Evolutionary conservation across 768 basidiomycete genomes (phyloP), one percentile per base, ranked within the genome.

Genomic region (Suillus alpinus): DNA sequence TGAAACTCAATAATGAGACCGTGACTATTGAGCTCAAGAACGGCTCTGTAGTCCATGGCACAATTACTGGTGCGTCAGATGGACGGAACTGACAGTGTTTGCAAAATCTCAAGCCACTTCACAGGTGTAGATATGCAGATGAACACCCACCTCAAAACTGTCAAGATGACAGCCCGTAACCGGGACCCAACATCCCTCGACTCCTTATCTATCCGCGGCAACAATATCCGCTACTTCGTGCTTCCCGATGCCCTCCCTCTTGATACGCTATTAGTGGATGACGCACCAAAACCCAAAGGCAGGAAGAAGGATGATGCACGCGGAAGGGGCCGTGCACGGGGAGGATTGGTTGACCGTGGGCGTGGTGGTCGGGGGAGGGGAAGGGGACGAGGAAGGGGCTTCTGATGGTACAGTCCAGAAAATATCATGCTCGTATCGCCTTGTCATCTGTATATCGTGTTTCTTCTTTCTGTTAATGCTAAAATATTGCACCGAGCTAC

Each of bases 1-100:
- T 98, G 96, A 99, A 98, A 83, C 78, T 99, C 79, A 96, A 97
- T 84, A 98, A 98, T 75, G 96, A 99, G 83, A 95, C 96, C 64
- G 95, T 98, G 67, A 94, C 95, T 64, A 86, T 98, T 74, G 95
- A 99, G 81, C 84, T 99, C 67, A 99, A 99, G 79, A 98, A 99
- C 69, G 97, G 97, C 32, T 93, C 94, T 0, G 78, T 94, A 56
- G 89, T 99, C 16, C 91, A 96, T 69, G 96, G 96, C 12, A 99
- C 96, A 26, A 97, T 98, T 75, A 97, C 94, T 16, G 95, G 96
- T 95, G 63, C 64, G 87, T 74, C 29, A 13, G 14, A 52, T 49
- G 7, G 7, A 39, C 34, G 16, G 52, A 29, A 4, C 43, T 29
- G 26, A 3, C n/a, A 26, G 5, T 3, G 0, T 46, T 52, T 34